Evolutionary conservation across 768 basidiomycete genomes (phyloP).

Genomic region (Aureoboletus auriporus): DNA sequence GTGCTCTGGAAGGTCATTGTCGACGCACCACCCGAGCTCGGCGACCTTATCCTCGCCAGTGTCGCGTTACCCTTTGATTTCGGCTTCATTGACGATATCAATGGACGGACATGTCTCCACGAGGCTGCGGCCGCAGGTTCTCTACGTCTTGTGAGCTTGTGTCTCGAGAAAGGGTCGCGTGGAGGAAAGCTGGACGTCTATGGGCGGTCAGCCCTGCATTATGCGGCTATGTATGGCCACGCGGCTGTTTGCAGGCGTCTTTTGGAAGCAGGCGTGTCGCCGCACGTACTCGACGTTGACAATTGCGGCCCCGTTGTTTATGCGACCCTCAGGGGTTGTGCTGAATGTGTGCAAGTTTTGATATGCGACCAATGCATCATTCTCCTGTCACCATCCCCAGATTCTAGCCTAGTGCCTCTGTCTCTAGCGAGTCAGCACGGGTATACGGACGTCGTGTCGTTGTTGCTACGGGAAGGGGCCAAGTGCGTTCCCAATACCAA

Average conservation of each 20-base stretch:
- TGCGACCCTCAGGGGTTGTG: slow-evolving; percentile 82
- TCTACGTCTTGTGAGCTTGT: slow-evolving; percentile 71
- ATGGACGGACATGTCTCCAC: slow-evolving; percentile 89
- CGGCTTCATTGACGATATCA: slow-evolving; percentile 93
- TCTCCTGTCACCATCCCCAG: slow-evolving; percentile 51
- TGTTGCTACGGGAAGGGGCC: slow-evolving; percentile 77
- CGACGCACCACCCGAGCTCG: slow-evolving; percentile 70
- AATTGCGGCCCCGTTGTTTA: slow-evolving; percentile 94
- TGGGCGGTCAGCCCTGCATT: slow-evolving; percentile 91
- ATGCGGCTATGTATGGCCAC: slow-evolving; percentile 93
- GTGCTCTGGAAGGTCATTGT: slow-evolving; percentile 92
- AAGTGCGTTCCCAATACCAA: slow-evolving; percentile 82
- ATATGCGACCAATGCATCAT: slow-evolving; percentile 67
- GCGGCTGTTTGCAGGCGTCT: slow-evolving; percentile 70
- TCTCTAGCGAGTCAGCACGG: slow-evolving; percentile 91
- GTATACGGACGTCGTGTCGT: slow-evolving; percentile 73
- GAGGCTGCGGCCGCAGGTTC: slow-evolving; percentile 88
- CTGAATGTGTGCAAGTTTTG: slow-evolving; percentile 80
- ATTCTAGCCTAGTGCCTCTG: slow-evolving; percentile 77
- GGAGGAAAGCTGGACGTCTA: slow-evolving; percentile 81
- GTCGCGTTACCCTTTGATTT: slow-evolving; percentile 77
- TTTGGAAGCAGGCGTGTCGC: slow-evolving; percentile 61
- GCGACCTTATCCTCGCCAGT: slow-evolving; percentile 69
- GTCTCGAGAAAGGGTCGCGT: slow-evolving; percentile 69
- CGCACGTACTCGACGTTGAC: slow-evolving; percentile 80